These are phyloP conservation scores for Pelargonium nanum DNA, from an alignment of 345 rosid species.

Conservation along the genomic window DNA sequence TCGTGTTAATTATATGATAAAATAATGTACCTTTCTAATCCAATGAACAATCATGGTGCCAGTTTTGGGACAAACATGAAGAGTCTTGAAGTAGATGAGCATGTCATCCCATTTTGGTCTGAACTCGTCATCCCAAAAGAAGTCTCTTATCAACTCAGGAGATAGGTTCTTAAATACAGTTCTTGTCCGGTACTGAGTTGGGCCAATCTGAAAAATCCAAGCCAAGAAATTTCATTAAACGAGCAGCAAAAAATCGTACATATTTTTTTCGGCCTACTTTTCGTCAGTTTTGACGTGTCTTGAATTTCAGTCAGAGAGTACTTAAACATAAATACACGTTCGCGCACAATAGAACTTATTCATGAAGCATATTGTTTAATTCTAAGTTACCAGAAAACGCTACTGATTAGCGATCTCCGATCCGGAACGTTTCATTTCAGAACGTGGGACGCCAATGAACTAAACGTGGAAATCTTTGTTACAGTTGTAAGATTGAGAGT, in stretches of 20 bases:
- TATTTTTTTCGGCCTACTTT: background rate
- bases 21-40: constrained; percentile 14
- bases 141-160: constrained; percentile 17
- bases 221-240: background rate
- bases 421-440: too few relatives aligned
- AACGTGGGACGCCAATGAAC: too few relatives aligned
- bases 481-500: too few relatives aligned
- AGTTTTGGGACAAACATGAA: constrained; percentile 11
- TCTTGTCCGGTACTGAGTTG: constrained; percentile 14
- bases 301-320: too few relatives aligned
- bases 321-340: too few relatives aligned
- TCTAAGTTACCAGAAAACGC: too few relatives aligned
- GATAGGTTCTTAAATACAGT: constrained; percentile 12
- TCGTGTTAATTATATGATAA: background rate
- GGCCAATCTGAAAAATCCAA: constrained; percentile 8
- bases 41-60: constrained; percentile 23
- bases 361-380: too few relatives aligned
- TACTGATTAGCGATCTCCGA: too few relatives aligned
- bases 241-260: background rate
- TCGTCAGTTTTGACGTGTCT: too few relatives aligned
- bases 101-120: constrained; percentile 19
- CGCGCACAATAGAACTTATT: too few relatives aligned
- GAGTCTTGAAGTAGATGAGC: constrained; percentile 13
- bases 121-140: constrained; percentile 27
- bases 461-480: too few relatives aligned